These are phyloP conservation scores for Dipteronia dyeriana DNA, from an alignment of 345 rosid species.

Conservation along the genomic window DNA sequence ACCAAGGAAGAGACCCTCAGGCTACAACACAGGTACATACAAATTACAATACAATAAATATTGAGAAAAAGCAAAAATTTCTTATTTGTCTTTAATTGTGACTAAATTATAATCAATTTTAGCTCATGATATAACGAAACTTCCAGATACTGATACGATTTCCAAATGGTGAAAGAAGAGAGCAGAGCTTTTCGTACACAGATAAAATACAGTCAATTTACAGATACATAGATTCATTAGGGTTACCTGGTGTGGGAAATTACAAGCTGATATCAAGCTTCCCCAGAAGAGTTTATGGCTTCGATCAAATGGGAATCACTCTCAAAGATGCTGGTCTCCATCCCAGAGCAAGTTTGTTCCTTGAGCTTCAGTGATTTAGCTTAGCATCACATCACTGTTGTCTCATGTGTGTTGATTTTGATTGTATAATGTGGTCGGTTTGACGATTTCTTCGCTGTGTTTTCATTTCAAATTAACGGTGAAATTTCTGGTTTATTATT, in stretches of 20 bases:
- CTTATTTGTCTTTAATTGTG: not conserved
- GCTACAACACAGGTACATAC: slow-evolving; percentile 44
- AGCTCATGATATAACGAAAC: not conserved
- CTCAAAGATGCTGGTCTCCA: slow-evolving; percentile 58
- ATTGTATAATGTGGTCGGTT: too few relatives aligned
- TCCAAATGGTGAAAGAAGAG: slow-evolving; percentile 62
- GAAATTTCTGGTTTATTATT: too few relatives aligned
- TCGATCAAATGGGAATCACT: slow-evolving; percentile 50
- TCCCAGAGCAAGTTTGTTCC: slow-evolving; percentile 61
- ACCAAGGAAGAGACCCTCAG: slow-evolving; percentile 36
- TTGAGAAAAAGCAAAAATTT: not conserved
- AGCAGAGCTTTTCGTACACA: slow-evolving; percentile 45
- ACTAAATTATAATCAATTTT: not conserved
- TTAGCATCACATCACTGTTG: too few relatives aligned
- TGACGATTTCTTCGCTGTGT: too few relatives aligned
- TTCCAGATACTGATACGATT: slow-evolving; percentile 59
- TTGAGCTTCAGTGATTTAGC: slow-evolving; percentile 42
- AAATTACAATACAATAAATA: not conserved
- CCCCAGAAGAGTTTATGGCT: slow-evolving; percentile 49
- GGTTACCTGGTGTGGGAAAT: slow-evolving; percentile 37
- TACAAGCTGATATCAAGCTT: slow-evolving; percentile 57
- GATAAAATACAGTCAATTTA: slow-evolving; percentile 48
- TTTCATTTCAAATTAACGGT: too few relatives aligned
- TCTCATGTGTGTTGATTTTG: too few relatives aligned
- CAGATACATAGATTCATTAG: slow-evolving; percentile 51